phyloP scores from a whole-genome alignment of 257 asterid species.

The Ophiorrhiza pumila region DNA sequence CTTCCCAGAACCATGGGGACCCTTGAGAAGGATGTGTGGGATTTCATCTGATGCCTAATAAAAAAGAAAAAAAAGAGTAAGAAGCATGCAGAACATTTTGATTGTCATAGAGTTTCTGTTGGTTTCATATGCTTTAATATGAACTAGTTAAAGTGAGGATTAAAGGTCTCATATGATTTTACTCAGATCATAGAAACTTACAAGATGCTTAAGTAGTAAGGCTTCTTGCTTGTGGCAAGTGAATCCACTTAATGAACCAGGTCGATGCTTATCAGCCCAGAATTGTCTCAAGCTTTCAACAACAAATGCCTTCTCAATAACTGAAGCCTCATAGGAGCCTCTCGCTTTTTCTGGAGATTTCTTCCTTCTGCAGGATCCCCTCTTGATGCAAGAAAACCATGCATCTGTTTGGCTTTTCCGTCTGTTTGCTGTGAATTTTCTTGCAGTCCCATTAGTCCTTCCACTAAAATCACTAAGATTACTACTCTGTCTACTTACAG shows the following conservation, averaged over 20 bases:
- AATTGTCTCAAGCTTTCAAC: conserved; percentile 66
- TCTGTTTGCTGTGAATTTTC: conserved; percentile 50
- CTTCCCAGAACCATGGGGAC: conserved; percentile 79
- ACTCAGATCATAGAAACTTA: conserved; percentile 30
- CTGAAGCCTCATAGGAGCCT: conserved; percentile 56
- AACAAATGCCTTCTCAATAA: conserved; percentile 64
- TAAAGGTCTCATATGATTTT: neutral
- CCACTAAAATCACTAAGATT: conserved; percentile 47
- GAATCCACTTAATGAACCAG: conserved; percentile 52
- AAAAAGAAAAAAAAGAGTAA: neutral
- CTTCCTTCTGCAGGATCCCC: conserved; percentile 52
- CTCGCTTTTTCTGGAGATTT: conserved; percentile 60
- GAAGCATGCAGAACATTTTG: neutral
- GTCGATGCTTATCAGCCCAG: conserved; percentile 85
- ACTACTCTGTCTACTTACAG: conserved; percentile 52
- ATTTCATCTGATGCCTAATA: conserved; percentile 46
- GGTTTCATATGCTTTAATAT: neutral
- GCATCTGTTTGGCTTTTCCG: conserved; percentile 48
- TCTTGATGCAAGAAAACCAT: conserved; percentile 73
- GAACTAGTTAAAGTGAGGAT: neutral
- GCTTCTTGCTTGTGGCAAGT: conserved; percentile 81
- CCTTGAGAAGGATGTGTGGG: conserved; percentile 67
- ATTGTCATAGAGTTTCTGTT: neutral
- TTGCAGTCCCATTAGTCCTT: conserved; percentile 50
- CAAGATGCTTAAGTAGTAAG: conserved; percentile 56